Evolutionary conservation across 345 rosid species (phyloP), one percentile per base, ranked within the genome.

Genomic region (Eutrema heterophyllum): DNA sequence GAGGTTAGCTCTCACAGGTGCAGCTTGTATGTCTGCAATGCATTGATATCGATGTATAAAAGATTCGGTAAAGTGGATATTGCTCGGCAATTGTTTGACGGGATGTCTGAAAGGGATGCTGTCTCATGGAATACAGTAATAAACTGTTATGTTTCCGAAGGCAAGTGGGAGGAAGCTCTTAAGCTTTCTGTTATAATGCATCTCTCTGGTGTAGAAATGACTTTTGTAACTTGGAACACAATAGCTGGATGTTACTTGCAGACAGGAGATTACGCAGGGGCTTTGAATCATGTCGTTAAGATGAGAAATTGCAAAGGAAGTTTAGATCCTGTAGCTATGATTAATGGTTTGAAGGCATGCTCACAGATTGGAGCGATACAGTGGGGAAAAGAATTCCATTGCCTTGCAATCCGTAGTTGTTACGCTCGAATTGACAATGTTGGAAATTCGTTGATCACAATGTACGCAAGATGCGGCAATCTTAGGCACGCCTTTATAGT

Each of bases 41-140:
- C 93, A 4, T 75, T 92, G 86, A 77, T 89, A 45, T 83, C 96
- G 2, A 87, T 92, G 96, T 89, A 92, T 72, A 80, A 83, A 35
- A 86, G 83, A 75, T 77, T 82, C 66, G 90, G 92, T 16, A 64
- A 78, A 67, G 75, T 89, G 59, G 81, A 74, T 38, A 68, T 76
- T 77, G 91, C 93, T 14, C 80, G 77, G 18, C 27, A 27, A 36
- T 67, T 92, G 81, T 92, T 92, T 76, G 88, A 89, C 27, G 66
- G 73, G 49, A 89, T 92, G 93, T 79, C 73, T 0, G 80, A 80
- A 52, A 85, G 83, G 73, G 96, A 92, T 78, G 81, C 77, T 62
- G 87, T 92, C 53, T 86, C 96, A 63, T 92, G 97, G 97, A 92
- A 89, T 68, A 71, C 90, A 3, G 74, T 89, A 55, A 84, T 92